Base-by-base conservation (phyloP, 2,329 filamentous ascomycete species). In the Berkeleyomyces basicola region DNA sequence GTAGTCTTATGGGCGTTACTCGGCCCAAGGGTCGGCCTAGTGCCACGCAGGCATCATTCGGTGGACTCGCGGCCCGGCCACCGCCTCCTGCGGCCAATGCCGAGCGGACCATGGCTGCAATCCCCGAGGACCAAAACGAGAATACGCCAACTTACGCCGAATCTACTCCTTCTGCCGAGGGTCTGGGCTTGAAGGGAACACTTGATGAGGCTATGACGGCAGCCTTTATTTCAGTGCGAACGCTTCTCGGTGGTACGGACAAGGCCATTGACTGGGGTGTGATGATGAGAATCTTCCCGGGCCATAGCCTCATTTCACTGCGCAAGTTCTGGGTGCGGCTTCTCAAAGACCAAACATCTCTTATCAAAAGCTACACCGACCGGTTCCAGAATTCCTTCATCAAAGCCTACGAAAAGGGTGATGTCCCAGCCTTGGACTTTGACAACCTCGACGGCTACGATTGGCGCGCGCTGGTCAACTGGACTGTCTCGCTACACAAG, bases 351-450 rank as follows among this genome's bases (percentile, higher is more conserved):
- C 63, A 63, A 33, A 44, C 59, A 4, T 60, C 64, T 16, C 59
- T 67, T 23, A 31, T 67, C 23, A 49, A 53, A 5, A 64, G 63
- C 57, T 71, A 71, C 37, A 83, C 81, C 4, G 74, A 77, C 4
- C 79, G 82, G 58, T 88, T 92, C 66, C 83, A 87, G 67, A 75
- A 80, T 14, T 77, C 76, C 6, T 88, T 88, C 67, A 73, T 89
- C 4, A 72, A 77, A 57, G 86, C 86, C 0, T 89, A 90, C 67
- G 80, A 84, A 66, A 76, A 75, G 1, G 79, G 79, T 7, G 78
- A 85, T 65, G 67, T 91, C 1, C 78, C 82, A 1, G 71, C 76
- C 1, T 75, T 91, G 23, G 76, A 89, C 69, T 87, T 81, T 66
- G 77, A 87, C 59, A 73, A 86, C 55, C 76, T 83, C 0, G 71